Conservation (phyloP, 805 yeast species). For the Ogataea paradorogensis region DNA sequence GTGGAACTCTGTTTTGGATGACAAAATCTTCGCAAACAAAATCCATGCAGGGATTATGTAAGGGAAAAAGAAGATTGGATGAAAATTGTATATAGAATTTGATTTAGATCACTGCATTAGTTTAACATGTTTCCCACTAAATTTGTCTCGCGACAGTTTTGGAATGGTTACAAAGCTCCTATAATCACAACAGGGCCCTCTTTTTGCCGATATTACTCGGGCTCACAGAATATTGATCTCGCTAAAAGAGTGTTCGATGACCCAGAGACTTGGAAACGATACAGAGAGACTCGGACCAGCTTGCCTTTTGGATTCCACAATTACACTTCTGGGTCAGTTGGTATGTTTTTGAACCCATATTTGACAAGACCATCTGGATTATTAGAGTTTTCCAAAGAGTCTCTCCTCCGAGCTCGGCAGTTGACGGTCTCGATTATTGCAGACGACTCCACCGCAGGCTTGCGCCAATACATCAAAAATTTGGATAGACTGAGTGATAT, state of each 20-base stretch:
- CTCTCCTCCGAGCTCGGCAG: conserved; percentile 62
- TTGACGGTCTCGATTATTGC: conserved; percentile 56
- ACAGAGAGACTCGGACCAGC: conserved; percentile 34
- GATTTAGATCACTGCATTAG: neutral
- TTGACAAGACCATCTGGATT: conserved; percentile 71
- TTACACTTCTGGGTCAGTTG: conserved; percentile 38
- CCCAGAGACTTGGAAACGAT: conserved; percentile 50
- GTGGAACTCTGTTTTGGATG: neutral
- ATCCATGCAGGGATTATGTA: conserved; percentile 4
- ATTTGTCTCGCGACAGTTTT: conserved; percentile 3
- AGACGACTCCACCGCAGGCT: conserved; percentile 43
- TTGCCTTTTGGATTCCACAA: conserved; percentile 25
- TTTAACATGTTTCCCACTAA: conserved; percentile 3
- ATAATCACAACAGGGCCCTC: neutral
- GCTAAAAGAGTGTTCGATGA: conserved; percentile 60
- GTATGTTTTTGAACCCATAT: conserved; percentile 73
- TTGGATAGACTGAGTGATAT: conserved; percentile 85
- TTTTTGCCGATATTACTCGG: neutral
- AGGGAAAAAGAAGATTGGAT: conserved; percentile 5
- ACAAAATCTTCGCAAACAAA: neutral
- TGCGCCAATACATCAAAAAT: conserved; percentile 52
- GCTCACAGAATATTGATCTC: conserved; percentile 16
- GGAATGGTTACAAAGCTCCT: neutral
- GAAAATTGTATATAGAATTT: conserved; percentile 1
- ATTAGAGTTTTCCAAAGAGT: conserved; percentile 58